A percentile compares a stretch with the other conserved stretches of the same genome.
Evolutionary conservation across 148 eudicot species (phyloP).

Genomic region (Dysphania ambrosioides): DNA sequence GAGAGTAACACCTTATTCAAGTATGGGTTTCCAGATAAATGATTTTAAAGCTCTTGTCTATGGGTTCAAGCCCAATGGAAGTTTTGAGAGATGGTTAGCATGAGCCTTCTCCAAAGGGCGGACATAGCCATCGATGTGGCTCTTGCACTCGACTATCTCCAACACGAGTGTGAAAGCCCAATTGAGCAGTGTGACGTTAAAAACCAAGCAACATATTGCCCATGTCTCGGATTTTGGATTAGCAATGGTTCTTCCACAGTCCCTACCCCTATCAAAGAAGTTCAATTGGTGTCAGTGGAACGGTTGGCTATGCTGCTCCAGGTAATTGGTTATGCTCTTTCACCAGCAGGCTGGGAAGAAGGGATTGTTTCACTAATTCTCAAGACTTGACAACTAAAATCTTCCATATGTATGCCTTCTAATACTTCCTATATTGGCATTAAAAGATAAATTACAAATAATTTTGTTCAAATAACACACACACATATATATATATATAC

Average conservation of each 20-base stretch:
- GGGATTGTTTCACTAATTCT: background rate
- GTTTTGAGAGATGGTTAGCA: background rate
- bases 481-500: no score
- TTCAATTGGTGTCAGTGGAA: slow-evolving; percentile 27
- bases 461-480: no score
- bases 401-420: no score
- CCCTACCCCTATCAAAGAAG: slow-evolving; percentile 21
- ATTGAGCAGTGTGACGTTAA: slow-evolving; percentile 33
- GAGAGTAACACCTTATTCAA: slow-evolving; percentile 34
- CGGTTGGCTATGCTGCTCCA: slow-evolving; percentile 36
- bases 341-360: no score
- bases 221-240: slow-evolving; percentile 35
- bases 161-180: slow-evolving; percentile 18
- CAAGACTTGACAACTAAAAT: no score
- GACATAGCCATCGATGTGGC: slow-evolving; percentile 21
- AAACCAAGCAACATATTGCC: slow-evolving; percentile 13
- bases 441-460: no score
- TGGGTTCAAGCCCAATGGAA: background rate
- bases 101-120: background rate
- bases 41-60: slow-evolving; percentile 10
- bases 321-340: background rate
- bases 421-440: no score
- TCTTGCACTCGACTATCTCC: slow-evolving; percentile 35
- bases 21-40: slow-evolving; percentile 24
- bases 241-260: slow-evolving; percentile 17